Evolutionary conservation across 169 alveolate species (phyloP).

Genomic region (Plasmodium falciparum): DNA sequence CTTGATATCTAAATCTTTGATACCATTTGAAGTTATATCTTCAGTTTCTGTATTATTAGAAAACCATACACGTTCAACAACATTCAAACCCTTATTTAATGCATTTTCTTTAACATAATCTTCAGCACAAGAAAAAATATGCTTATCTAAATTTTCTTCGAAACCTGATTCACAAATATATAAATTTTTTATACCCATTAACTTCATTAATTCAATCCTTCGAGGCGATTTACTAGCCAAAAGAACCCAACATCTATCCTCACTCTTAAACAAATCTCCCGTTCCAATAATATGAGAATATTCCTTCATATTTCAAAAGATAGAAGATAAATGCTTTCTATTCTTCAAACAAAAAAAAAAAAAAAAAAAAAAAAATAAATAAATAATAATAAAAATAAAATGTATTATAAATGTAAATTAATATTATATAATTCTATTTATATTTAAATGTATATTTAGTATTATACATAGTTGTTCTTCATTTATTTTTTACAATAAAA

Average conservation of each 20-base stretch:
- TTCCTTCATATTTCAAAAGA: constrained; percentile 11
- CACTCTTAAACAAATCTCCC: constrained; percentile 39
- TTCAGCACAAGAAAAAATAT: constrained; percentile 74
- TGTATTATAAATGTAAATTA: neutral
- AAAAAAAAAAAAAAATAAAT: neutral
- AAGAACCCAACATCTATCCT: constrained; percentile 45
- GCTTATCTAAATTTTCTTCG: constrained; percentile 83
- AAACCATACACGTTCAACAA: constrained; percentile 79
- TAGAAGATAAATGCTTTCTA: no score
- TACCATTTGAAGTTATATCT: neutral
- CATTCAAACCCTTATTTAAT: constrained; percentile 80
- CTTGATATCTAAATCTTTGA: neutral
- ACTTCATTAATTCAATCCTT: constrained; percentile 57
- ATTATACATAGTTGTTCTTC: no score
- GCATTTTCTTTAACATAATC: constrained; percentile 84
- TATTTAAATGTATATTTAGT: no score
- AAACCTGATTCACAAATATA: constrained; percentile 79
- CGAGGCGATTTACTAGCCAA: constrained; percentile 75
- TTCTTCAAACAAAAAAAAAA: neutral
- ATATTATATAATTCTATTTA: no score
- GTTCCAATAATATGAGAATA: constrained; percentile 43
- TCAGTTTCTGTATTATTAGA: neutral
- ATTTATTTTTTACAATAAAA: no score
- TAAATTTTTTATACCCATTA: constrained; percentile 57
- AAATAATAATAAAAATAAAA: neutral